Evolutionary conservation across 176 grass and related monocot species (phyloP).

Genomic region (Puccinellia tenuiflora): DNA sequence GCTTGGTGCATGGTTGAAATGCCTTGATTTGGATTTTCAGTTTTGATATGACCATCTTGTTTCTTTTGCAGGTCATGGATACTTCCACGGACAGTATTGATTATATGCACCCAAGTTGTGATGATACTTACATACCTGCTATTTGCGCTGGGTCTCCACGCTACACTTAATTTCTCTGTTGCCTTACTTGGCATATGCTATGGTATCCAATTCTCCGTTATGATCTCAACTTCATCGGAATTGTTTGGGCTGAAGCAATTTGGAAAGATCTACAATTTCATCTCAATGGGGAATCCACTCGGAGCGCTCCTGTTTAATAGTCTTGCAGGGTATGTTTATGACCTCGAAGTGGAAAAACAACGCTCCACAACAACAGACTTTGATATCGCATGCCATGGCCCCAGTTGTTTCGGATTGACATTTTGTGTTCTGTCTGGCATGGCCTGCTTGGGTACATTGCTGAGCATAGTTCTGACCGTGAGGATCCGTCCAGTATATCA

Average conservation of each 20-base stretch:
- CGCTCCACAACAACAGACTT: not conserved
- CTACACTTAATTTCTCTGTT: slow-evolving; percentile 48
- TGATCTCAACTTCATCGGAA: slow-evolving; percentile 79
- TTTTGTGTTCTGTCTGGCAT: slow-evolving; percentile 62
- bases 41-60: not conserved
- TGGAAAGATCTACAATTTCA: slow-evolving; percentile 81
- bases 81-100: slow-evolving; percentile 60
- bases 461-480: slow-evolving; percentile 67
- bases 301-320: slow-evolving; percentile 73
- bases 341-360: slow-evolving; percentile 60
- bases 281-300: slow-evolving; percentile 61
- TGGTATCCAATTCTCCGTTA: slow-evolving; percentile 66
- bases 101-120: slow-evolving; percentile 65
- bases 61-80: slow-evolving; percentile 68
- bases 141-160: slow-evolving; percentile 40
- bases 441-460: slow-evolving; percentile 59
- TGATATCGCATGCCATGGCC: slow-evolving; percentile 68
- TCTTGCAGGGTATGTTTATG: slow-evolving; percentile 76
- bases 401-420: slow-evolving; percentile 68
- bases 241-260: slow-evolving; percentile 91
- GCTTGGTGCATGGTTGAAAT: not conserved
- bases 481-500: slow-evolving; percentile 81
- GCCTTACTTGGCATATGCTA: slow-evolving; percentile 68
- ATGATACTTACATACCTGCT: slow-evolving; percentile 81
- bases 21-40: not conserved